These are phyloP conservation scores for Jatropha multifida DNA, from an alignment of 441 rosid species.

Conservation along the genomic window DNA sequence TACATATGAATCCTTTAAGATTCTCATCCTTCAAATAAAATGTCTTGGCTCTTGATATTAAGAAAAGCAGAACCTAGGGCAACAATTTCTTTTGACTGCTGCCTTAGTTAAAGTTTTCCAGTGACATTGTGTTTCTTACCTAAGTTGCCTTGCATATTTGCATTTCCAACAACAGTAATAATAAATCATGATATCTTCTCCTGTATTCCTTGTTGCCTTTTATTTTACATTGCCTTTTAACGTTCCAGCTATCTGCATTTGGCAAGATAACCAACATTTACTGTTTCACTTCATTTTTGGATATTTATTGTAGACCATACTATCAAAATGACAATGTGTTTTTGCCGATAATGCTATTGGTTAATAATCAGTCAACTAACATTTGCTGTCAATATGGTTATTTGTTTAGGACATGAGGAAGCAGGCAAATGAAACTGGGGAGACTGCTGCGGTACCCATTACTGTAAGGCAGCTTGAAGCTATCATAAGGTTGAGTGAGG, in stretches of 20 bases:
- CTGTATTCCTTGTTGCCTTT: background rate
- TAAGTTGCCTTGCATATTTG: background rate
- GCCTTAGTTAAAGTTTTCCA: background rate
- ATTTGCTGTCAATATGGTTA: conserved; percentile 8
- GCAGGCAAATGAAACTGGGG: conserved; percentile 95
- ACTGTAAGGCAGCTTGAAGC: conserved; percentile 98
- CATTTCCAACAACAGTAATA: background rate
- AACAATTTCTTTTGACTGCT: background rate
- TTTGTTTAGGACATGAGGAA: conserved; percentile 78
- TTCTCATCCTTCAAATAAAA: background rate
- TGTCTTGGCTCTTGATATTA: background rate
- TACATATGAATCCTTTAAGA: background rate
- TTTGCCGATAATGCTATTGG: background rate
- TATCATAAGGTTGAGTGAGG: conserved; percentile 84
- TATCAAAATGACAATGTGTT: background rate
- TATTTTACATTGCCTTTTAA: background rate
- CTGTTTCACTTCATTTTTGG: background rate
- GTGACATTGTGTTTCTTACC: background rate
- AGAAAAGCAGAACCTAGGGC: too few relatives aligned
- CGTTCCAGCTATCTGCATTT: background rate
- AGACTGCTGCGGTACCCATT: conserved; percentile 85
- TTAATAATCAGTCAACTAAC: conserved; percentile 1
- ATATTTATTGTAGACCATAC: background rate
- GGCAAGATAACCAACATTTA: background rate
- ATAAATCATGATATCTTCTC: background rate